Conservation (phyloP, 2,329 filamentous ascomycete genomes). For the Curvularia sp. region DNA sequence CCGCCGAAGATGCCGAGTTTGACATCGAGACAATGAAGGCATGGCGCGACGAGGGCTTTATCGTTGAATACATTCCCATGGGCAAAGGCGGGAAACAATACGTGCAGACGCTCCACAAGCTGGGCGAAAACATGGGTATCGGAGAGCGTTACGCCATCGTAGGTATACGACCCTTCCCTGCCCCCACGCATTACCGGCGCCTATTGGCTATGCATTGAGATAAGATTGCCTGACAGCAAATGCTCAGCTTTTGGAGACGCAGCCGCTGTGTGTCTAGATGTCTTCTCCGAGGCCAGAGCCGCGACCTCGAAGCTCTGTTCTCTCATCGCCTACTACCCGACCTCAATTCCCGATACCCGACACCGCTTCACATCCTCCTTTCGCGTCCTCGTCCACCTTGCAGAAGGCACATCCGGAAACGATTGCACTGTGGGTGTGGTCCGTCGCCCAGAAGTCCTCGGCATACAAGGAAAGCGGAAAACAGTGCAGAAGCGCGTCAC, state of each 20-base stretch:
- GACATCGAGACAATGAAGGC: slow-evolving; percentile 61
- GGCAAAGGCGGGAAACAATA: slow-evolving; percentile 59
- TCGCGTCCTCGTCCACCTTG: slow-evolving; percentile 65
- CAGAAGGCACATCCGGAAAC: slow-evolving; percentile 43
- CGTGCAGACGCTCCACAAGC: slow-evolving; percentile 56
- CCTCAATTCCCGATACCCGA: slow-evolving; percentile 61
- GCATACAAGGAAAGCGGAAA: slow-evolving; percentile 60
- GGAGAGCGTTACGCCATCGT: slow-evolving; percentile 69
- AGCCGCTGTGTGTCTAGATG: slow-evolving; percentile 65
- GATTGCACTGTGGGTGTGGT: slow-evolving; percentile 59
- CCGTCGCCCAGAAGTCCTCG: slow-evolving; percentile 59
- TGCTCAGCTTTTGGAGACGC: slow-evolving; percentile 66
- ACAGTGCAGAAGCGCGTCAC: slow-evolving; percentile 59
- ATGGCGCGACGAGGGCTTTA: slow-evolving; percentile 68
- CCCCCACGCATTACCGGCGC: slow-evolving; percentile 7
- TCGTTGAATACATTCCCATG: slow-evolving; percentile 63
- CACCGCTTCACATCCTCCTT: slow-evolving; percentile 55
- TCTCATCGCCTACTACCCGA: slow-evolving; percentile 69
- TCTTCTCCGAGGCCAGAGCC: slow-evolving; percentile 63
- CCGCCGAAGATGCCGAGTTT: slow-evolving; percentile 63
- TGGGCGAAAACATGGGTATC: slow-evolving; percentile 63
- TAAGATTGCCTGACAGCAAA: slow-evolving; percentile 14
- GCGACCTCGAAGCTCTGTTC: slow-evolving; percentile 60
- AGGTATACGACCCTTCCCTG: slow-evolving; percentile 54
- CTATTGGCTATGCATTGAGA: not conserved